These are phyloP conservation scores for Cenchrus americanus DNA, from an alignment of 176 grass and related monocot genomes.

Conservation along the genomic window DNA sequence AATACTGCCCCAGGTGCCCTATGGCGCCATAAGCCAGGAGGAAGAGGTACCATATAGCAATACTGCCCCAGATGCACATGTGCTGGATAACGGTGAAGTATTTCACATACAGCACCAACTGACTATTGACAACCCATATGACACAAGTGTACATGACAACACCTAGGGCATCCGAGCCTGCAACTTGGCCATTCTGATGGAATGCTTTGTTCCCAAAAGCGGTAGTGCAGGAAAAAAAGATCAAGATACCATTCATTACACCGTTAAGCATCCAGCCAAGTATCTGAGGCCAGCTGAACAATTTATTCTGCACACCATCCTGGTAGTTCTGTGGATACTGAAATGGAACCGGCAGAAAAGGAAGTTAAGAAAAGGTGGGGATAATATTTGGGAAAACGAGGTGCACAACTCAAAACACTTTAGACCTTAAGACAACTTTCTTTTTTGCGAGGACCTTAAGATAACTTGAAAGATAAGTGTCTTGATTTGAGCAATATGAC, in stretches of 20 bases:
- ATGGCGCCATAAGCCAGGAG: conserved; percentile 72
- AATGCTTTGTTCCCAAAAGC: conserved; percentile 72
- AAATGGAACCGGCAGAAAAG: conserved; percentile 36
- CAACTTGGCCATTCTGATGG: conserved; percentile 67
- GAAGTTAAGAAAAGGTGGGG: not conserved
- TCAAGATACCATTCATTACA: conserved; percentile 66
- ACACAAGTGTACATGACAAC: conserved; percentile 90
- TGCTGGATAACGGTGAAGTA: conserved; percentile 98
- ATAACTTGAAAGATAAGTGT: conserved; percentile 11
- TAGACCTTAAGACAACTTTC: not conserved
- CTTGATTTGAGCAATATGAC: conserved; percentile 6
- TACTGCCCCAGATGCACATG: conserved; percentile 94
- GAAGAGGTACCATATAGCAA: conserved; percentile 84
- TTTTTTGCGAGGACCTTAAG: no score
- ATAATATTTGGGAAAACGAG: not conserved
- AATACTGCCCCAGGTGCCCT: conserved; percentile 25
- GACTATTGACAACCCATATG: conserved; percentile 96
- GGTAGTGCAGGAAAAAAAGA: conserved; percentile 87
- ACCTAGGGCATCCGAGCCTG: conserved; percentile 67
- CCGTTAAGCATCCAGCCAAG: conserved; percentile 85
- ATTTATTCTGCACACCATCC: conserved; percentile 87
- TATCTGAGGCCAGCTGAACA: conserved; percentile 87
- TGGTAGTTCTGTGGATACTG: conserved; percentile 93
- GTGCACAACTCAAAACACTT: not conserved
- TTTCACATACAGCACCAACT: conserved; percentile 86